phyloP scores from a whole-genome alignment of 441 rosid species.

The Populus trichocarpa region DNA sequence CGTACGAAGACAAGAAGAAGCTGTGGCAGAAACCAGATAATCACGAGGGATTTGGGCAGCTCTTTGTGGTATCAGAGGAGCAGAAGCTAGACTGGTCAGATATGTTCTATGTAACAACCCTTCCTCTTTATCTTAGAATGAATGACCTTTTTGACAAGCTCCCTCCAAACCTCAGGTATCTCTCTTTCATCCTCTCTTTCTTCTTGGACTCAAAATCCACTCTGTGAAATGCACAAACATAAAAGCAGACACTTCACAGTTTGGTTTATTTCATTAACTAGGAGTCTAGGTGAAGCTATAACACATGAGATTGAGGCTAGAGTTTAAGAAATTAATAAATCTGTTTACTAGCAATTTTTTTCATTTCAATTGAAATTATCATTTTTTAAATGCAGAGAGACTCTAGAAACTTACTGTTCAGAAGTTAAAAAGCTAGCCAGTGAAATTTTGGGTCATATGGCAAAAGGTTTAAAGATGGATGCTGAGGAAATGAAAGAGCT shows the following conservation, averaged over 20 bases:
- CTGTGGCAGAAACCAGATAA: conserved; percentile 43
- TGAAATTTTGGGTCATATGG: conserved; percentile 14
- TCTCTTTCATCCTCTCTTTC: neutral
- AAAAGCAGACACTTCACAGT: no score
- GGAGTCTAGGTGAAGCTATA: neutral
- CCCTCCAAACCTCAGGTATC: neutral
- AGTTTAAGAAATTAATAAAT: no score
- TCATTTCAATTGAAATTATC: neutral
- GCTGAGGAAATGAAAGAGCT: conserved; percentile 15
- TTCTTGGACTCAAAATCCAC: neutral
- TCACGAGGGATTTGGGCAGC: conserved; percentile 44
- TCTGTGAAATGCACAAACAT: no score
- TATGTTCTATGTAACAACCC: neutral
- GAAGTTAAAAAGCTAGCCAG: conserved; percentile 15
- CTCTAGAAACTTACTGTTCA: conserved; percentile 7
- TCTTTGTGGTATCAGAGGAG: conserved; percentile 38
- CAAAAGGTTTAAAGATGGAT: conserved; percentile 17
- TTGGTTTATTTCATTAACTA: no score
- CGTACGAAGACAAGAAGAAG: conserved; percentile 33
- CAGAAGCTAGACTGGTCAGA: conserved; percentile 51
- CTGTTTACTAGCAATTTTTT: neutral
- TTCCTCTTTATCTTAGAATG: neutral
- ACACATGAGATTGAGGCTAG: neutral
- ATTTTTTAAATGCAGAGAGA: conserved; percentile 10
- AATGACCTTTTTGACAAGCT: neutral